A percentile compares a stretch with the other conserved stretches of the same genome.
Evolutionary conservation across 75 land plant species (phyloP).

Genomic region (Pinus tabuliformis): DNA sequence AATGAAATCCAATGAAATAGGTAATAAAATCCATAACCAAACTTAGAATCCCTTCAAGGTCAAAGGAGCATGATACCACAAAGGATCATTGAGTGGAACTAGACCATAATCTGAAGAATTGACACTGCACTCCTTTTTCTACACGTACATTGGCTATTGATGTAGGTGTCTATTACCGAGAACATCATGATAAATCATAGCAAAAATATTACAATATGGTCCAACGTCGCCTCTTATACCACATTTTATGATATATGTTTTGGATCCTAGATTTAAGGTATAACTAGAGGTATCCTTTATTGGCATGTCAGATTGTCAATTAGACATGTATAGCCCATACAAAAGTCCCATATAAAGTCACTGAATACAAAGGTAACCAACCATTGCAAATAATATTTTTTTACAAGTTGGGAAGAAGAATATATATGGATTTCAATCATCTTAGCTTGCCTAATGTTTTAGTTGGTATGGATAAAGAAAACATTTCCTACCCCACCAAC

Average conservation of each 20-base stretch:
- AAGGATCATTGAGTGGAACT: constrained; percentile 65
- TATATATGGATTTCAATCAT: constrained; percentile 7
- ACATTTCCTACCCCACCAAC: too few species aligned
- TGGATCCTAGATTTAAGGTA: constrained; percentile 4
- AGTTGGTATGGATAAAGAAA: too few species aligned
- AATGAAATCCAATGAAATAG: too few species aligned
- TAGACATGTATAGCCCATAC: constrained; percentile 76
- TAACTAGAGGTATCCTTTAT: not conserved
- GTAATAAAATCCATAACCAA: too few species aligned
- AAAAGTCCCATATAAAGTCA: constrained; percentile 38
- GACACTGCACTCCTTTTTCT: constrained; percentile 62
- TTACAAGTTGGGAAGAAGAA: constrained; percentile 29
- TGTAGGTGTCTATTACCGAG: constrained; percentile 68
- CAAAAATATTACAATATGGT: constrained; percentile 82
- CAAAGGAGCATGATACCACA: constrained; percentile 90
- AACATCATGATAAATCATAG: constrained; percentile 60
- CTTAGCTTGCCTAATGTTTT: too few species aligned
- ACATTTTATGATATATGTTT: constrained; percentile 50
- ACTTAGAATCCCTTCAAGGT: constrained; percentile 82
- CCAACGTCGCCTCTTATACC: constrained; percentile 65
- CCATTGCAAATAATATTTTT: constrained; percentile 42
- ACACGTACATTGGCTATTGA: constrained; percentile 37
- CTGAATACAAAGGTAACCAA: constrained; percentile 22
- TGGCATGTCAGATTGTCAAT: constrained; percentile 47
- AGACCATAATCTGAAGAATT: constrained; percentile 65